phyloP scores from a whole-genome alignment of 306 rosid genomes.

The Medicago truncatula region DNA sequence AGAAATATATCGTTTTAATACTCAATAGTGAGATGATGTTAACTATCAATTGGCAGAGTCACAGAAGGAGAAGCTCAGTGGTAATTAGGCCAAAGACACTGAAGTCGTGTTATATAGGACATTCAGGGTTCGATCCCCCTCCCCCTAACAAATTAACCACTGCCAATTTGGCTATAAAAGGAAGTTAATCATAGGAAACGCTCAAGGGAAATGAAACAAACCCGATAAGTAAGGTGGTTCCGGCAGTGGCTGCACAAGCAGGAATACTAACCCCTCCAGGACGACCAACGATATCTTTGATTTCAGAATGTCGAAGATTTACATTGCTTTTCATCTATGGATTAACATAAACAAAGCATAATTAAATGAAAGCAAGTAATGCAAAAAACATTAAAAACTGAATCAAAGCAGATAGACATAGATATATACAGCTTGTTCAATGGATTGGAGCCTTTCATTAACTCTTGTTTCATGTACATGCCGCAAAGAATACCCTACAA shows the following conservation, averaged over 20 bases:
- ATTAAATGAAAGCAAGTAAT: neutral
- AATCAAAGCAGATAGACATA: neutral
- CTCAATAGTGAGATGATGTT: neutral
- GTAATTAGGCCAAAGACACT: neutral
- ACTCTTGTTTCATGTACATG: slow-evolving; percentile 71
- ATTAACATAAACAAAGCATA: neutral
- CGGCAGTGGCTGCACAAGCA: slow-evolving; percentile 87
- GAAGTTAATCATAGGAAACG: neutral
- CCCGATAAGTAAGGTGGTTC: slow-evolving; percentile 87
- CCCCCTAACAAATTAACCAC: neutral
- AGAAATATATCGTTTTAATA: neutral
- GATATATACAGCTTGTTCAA: slow-evolving; percentile 67
- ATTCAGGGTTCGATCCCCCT: neutral
- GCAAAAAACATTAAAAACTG: neutral
- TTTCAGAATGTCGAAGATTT: slow-evolving; percentile 62
- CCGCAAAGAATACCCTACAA: slow-evolving; percentile 80
- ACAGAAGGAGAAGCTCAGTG: neutral
- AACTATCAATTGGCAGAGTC: neutral
- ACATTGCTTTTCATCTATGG: slow-evolving; percentile 63
- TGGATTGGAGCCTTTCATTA: slow-evolving; percentile 84
- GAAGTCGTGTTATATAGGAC: neutral
- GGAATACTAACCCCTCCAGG: slow-evolving; percentile 64
- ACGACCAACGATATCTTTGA: slow-evolving; percentile 60
- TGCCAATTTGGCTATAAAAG: neutral
- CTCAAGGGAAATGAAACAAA: slow-evolving; percentile 45